Percentiles rank a stretch among this genome's conserved stretches.
phyloP scores from a whole-genome alignment of 2,329 filamentous ascomycete species.

The Talaromyces pinophilus region DNA sequence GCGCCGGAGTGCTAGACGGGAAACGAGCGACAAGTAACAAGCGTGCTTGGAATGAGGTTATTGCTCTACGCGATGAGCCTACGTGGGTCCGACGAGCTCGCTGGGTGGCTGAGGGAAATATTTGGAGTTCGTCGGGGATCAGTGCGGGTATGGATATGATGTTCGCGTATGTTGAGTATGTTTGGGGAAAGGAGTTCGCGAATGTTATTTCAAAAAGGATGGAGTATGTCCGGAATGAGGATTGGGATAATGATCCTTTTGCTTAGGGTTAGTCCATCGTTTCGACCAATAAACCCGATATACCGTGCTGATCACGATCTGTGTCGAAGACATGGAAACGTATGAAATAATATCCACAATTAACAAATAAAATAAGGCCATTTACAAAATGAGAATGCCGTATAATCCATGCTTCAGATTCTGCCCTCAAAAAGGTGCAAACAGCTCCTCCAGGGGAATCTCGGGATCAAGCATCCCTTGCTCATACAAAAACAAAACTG shows the following conservation, averaged over 20 bases:
- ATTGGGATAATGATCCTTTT: conserved; percentile 59
- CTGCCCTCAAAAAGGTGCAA: background rate
- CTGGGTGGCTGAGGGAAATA: conserved; percentile 66
- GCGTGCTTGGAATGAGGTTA: conserved; percentile 54
- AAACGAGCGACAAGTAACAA: conserved; percentile 68
- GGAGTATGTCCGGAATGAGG: conserved; percentile 60
- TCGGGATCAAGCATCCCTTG: background rate
- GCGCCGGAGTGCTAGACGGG: conserved; percentile 62
- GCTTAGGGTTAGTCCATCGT: conserved; percentile 34
- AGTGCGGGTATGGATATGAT: conserved; percentile 64
- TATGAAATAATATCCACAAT: too few relatives aligned
- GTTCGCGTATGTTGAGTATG: conserved; percentile 57
- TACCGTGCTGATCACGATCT: too few relatives aligned
- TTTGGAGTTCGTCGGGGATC: conserved; percentile 67
- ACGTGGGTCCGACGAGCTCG: conserved; percentile 63
- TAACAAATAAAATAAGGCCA: background rate
- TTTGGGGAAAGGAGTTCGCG: conserved; percentile 58
- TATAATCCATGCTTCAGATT: background rate
- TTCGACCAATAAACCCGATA: too few relatives aligned
- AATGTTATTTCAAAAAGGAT: conserved; percentile 51
- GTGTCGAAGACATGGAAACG: too few relatives aligned
- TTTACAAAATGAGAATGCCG: background rate
- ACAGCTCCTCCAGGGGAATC: background rate
- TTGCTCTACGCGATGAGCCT: conserved; percentile 52
- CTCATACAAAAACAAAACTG: background rate